Evolutionary conservation across 495 filamentous ascomycete species (phyloP).

Genomic region (Pyrenula massariospora): DNA sequence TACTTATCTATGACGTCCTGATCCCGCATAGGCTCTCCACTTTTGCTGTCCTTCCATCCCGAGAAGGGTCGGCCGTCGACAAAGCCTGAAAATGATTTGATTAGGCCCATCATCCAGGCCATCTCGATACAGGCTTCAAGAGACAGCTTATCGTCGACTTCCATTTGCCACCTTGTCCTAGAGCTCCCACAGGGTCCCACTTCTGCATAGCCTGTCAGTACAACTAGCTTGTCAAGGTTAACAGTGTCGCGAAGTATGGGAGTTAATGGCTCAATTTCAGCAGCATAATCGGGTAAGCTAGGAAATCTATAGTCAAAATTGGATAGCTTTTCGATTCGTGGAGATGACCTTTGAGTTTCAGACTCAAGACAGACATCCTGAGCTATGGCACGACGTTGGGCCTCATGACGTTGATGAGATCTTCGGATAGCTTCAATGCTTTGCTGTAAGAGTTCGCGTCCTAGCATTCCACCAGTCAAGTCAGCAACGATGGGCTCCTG

Average conservation of each 20-base stretch:
- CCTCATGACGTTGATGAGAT: background rate
- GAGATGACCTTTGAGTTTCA: background rate
- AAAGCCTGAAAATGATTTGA: constrained; percentile 11
- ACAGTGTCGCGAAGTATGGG: constrained; percentile 8
- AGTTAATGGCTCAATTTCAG: background rate
- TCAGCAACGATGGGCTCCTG: constrained; percentile 8
- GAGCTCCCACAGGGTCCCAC: constrained; percentile 13
- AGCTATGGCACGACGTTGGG: background rate
- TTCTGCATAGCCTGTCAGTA: constrained; percentile 12
- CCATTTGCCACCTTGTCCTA: constrained; percentile 16
- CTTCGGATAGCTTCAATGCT: background rate
- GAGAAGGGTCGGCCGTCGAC: constrained; percentile 10
- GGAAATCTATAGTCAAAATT: constrained; percentile 4
- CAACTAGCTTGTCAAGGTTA: constrained; percentile 8
- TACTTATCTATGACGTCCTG: constrained; percentile 6
- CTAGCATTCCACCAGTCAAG: constrained; percentile 7
- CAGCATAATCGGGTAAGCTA: constrained; percentile 1
- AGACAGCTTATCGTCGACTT: constrained; percentile 5
- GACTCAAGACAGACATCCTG: background rate
- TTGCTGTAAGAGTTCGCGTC: constrained; percentile 2
- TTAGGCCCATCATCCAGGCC: constrained; percentile 14
- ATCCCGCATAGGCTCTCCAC: constrained; percentile 7
- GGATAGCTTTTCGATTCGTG: background rate
- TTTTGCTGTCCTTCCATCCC: constrained; percentile 12
- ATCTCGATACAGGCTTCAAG: constrained; percentile 10